These are phyloP conservation scores for Solioccasus polychromus DNA, from an alignment of 768 basidiomycete genomes.

Conservation along the genomic window DNA sequence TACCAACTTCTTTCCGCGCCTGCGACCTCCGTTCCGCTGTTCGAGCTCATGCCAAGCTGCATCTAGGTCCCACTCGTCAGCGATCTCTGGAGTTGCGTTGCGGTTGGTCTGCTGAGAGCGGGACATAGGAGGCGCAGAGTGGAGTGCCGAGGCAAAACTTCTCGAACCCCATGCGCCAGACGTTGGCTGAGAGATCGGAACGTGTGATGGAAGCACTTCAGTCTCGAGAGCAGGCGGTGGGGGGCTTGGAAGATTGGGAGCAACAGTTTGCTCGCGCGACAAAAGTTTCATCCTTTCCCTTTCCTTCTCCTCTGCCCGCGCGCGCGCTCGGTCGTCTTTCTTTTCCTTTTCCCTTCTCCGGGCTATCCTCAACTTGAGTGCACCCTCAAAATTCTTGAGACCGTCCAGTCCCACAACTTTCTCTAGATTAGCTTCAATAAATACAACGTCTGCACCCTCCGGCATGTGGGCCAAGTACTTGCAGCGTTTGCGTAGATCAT, in stretches of 20 bases:
- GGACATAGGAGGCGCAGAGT: slow-evolving; percentile 47
- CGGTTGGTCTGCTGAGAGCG: slow-evolving; percentile 38
- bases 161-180: slow-evolving; percentile 74
- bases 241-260: slow-evolving; percentile 5
- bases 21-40: slow-evolving; percentile 52
- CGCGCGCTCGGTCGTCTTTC: slow-evolving; percentile 84
- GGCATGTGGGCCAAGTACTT: slow-evolving; percentile 94
- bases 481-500: slow-evolving; percentile 90
- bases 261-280: slow-evolving; percentile 18
- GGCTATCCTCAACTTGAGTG: slow-evolving; percentile 70
- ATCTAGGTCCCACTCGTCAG: slow-evolving; percentile 77
- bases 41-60: slow-evolving; percentile 81
- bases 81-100: slow-evolving; percentile 29
- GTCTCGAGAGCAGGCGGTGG: slow-evolving; percentile 8
- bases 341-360: slow-evolving; percentile 78
- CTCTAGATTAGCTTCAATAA: slow-evolving; percentile 84
- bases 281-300: slow-evolving; percentile 46
- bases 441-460: slow-evolving; percentile 88
- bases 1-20: slow-evolving; percentile 62
- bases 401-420: slow-evolving; percentile 74
- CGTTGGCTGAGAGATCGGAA: slow-evolving; percentile 10
- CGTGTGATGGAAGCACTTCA: slow-evolving; percentile 13
- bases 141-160: slow-evolving; percentile 79
- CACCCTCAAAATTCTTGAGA: slow-evolving; percentile 78
- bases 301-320: slow-evolving; percentile 74